These are phyloP conservation scores for Eremochloa ophiuroides DNA, from an alignment of 176 grass and related monocot species.

Conservation along the genomic window DNA sequence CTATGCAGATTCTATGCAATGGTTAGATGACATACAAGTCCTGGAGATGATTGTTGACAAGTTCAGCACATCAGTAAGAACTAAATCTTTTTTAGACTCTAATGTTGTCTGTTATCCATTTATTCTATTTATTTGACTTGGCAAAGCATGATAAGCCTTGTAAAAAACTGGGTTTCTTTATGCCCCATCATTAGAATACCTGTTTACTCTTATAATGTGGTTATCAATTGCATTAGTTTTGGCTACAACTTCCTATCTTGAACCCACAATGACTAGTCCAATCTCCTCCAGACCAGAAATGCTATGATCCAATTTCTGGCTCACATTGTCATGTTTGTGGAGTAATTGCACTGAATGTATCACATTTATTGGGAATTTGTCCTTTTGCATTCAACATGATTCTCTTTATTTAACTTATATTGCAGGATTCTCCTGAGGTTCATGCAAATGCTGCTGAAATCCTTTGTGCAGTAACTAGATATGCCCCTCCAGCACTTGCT, in stretches of 20 bases:
- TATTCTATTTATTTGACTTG: constrained; percentile 16
- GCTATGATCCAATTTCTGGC: background rate
- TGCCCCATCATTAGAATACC: background rate
- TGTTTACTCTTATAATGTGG: background rate
- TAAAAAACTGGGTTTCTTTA: background rate
- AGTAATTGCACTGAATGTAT: background rate
- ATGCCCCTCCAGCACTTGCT: constrained; percentile 82
- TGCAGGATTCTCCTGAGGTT: constrained; percentile 88
- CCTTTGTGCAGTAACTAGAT: constrained; percentile 88
- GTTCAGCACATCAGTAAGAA: constrained; percentile 88
- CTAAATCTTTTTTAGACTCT: constrained; percentile 35
- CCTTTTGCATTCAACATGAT: background rate
- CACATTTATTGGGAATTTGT: background rate
- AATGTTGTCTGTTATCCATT: background rate
- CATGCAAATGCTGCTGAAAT: constrained; percentile 95
- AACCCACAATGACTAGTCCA: background rate
- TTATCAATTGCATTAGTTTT: background rate
- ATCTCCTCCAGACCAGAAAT: constrained; percentile 13
- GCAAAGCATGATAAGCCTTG: background rate
- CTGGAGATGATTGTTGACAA: constrained; percentile 99
- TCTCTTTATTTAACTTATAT: constrained; percentile 19
- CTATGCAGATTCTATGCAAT: constrained; percentile 77
- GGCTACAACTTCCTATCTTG: background rate
- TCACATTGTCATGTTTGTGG: background rate
- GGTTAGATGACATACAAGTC: constrained; percentile 87